Evolutionary conservation across 2,329 filamentous ascomycete genomes (phyloP).

Genomic region (Aureobasidium sp.): DNA sequence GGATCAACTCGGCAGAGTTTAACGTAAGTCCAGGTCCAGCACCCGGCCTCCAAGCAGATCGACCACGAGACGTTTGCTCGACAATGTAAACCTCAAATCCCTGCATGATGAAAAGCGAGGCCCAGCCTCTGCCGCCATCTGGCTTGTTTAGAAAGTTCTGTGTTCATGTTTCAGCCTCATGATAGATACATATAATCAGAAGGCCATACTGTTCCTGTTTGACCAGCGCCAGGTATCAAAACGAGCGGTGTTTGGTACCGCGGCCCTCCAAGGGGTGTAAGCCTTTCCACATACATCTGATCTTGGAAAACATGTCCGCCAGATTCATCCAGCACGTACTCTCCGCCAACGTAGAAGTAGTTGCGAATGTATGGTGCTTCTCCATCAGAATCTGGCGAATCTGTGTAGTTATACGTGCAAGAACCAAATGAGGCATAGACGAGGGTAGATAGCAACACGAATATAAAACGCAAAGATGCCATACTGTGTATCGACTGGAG

Average conservation of each 20-base stretch:
- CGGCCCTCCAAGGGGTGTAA: slow-evolving; percentile 30
- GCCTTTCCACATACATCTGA: slow-evolving; percentile 51
- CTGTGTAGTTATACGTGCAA: background rate
- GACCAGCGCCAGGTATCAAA: slow-evolving; percentile 39
- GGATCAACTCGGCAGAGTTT: slow-evolving; percentile 25
- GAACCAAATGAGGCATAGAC: background rate
- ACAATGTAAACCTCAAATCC: slow-evolving; percentile 43
- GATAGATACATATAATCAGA: background rate
- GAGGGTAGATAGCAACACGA: background rate
- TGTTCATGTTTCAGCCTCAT: background rate
- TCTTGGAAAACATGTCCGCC: slow-evolving; percentile 24
- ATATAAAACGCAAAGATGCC: background rate
- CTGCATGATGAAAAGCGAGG: slow-evolving; percentile 39
- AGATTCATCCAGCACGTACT: slow-evolving; percentile 18
- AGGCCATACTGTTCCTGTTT: slow-evolving; percentile 34
- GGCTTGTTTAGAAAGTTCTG: slow-evolving; percentile 41
- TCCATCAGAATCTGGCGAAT: background rate
- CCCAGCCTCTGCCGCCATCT: slow-evolving; percentile 42
- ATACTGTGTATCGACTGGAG: background rate
- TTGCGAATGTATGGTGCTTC: slow-evolving; percentile 5
- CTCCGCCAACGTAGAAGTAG: slow-evolving; percentile 23
- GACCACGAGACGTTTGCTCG: slow-evolving; percentile 35
- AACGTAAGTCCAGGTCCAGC: background rate
- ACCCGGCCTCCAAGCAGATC: slow-evolving; percentile 20
- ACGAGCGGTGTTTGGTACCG: slow-evolving; percentile 30